Evolutionary conservation across 1,284 basidiomycete genomes (phyloP).

Genomic region (Sanghuangporus weigelae): DNA sequence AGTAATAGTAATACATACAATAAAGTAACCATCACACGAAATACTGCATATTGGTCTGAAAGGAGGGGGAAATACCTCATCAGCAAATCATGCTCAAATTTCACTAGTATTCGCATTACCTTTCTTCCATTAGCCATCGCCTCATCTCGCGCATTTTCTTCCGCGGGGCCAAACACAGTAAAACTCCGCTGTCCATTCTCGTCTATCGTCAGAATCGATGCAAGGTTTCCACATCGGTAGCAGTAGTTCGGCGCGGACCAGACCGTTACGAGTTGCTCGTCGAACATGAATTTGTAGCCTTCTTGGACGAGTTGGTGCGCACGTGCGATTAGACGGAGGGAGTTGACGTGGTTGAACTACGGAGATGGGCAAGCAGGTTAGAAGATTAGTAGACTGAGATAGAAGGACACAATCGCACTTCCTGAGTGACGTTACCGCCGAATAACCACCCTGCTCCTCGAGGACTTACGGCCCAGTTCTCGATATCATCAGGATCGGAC

Average conservation of each 20-base stretch:
- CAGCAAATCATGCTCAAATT: slow-evolving; percentile 4
- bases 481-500: slow-evolving; percentile 95
- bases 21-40: slow-evolving; percentile 43
- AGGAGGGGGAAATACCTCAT: background rate
- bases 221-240: slow-evolving; percentile 80
- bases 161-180: slow-evolving; percentile 78
- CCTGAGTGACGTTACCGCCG: slow-evolving; percentile 78
- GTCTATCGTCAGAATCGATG: slow-evolving; percentile 68
- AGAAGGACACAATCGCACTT: slow-evolving; percentile 43
- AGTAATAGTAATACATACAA: background rate
- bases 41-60: slow-evolving; percentile 54
- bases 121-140: slow-evolving; percentile 54
- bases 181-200: slow-evolving; percentile 64
- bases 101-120: slow-evolving; percentile 42
- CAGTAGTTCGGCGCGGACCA: slow-evolving; percentile 99
- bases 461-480: slow-evolving; percentile 93
- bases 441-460: slow-evolving; percentile 97
- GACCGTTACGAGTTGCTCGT: slow-evolving; percentile 90
- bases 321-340: slow-evolving; percentile 78
- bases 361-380: background rate
- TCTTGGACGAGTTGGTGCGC: slow-evolving; percentile 96
- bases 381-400: background rate
- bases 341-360: slow-evolving; percentile 91
- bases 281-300: slow-evolving; percentile 98
- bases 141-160: slow-evolving; percentile 80